A percentile compares a stretch with the other conserved stretches of the same genome.
phyloP scores from a whole-genome alignment of 345 rosid species.

The Microthlaspi erraticum region DNA sequence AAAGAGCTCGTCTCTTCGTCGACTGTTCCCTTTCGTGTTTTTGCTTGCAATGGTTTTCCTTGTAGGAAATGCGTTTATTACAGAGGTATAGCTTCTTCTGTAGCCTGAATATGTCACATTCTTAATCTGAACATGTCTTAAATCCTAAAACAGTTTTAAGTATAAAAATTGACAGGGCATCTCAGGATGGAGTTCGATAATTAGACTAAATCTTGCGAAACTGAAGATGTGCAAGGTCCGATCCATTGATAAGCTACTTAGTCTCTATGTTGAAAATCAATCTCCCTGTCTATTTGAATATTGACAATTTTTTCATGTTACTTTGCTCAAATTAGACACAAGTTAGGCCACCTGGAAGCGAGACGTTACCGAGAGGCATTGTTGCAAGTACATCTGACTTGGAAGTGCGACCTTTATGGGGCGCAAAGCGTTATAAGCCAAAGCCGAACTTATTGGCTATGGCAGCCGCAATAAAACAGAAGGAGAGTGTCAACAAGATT shows the following conservation, averaged over 20 bases:
- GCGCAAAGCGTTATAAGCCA: constrained; percentile 50
- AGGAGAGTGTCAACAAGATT: constrained; percentile 68
- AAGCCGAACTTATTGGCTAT: constrained; percentile 70
- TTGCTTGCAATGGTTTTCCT: constrained; percentile 55
- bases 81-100: constrained; percentile 45
- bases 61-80: constrained; percentile 53
- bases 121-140: not conserved
- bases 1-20: constrained; percentile 44
- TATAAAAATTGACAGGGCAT: constrained; percentile 45
- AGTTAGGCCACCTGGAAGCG: constrained; percentile 51
- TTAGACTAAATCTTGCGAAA: constrained; percentile 41
- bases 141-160: constrained; percentile 7
- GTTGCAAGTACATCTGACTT: constrained; percentile 67
- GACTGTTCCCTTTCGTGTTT: constrained; percentile 45
- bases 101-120: not conserved
- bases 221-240: constrained; percentile 57
- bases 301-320: not conserved
- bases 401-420: constrained; percentile 73
- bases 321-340: constrained; percentile 45
- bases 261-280: not conserved
- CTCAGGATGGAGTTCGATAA: constrained; percentile 43
- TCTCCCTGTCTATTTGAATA: constrained; percentile 1
- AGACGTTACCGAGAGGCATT: constrained; percentile 70
- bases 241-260: constrained; percentile 38
- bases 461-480: constrained; percentile 75